Evolutionary conservation across 352 stramenopile genomes (phyloP), one percentile per base, ranked within the genome.

Genomic region (Hyaloperonospora brassicae): DNA sequence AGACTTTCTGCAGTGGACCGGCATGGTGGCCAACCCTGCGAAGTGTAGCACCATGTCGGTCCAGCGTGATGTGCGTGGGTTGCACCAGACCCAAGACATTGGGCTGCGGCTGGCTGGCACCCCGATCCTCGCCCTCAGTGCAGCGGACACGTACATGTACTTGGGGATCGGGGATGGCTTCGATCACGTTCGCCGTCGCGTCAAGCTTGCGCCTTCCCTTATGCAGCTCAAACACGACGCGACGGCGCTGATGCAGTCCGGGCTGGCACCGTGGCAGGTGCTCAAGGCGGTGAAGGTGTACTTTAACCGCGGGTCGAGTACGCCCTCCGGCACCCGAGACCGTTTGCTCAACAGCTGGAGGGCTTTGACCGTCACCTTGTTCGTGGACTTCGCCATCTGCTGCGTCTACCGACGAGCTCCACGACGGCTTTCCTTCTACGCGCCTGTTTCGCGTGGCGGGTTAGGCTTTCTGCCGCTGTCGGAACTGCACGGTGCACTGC

Each of bases 351-450:
- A n/a, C n/a, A n/a, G n/a, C n/a, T n/a, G n/a, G n/a, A n/a, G n/a
- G n/a, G n/a, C n/a, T 17, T 46, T 11, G 22, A 46, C 14, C 40
- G 14, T 2, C 21, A 17, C n/a, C 14, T 46, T 10, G 40, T 25
- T 13, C 25, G 25, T 25, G 21, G 14, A 2, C 40, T 46, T 11
- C 40, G 40, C 14, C 40, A 46, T 27, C 11, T 46, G 40, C 14
- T 13, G 11, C 40, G 14, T 13, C n/a, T n/a, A n/a, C n/a, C n/a
- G n/a, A n/a, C n/a, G n/a, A 47, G 1, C 22, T 10, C 44, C 6
- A 64, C 50, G 12, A 55, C 25, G 2, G 5, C 10, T 0, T 58
- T 59, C 43, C n/a, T 63, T 63, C 31, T 59, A 53, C 39, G 21
- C 50, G 22, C 50, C 57, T 2, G 7, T 49, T 12, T 62, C 47